Evolutionary conservation across 2,329 filamentous ascomycete genomes (phyloP), one percentile per base, ranked within the genome.

Genomic region (Fusarium sp.): DNA sequence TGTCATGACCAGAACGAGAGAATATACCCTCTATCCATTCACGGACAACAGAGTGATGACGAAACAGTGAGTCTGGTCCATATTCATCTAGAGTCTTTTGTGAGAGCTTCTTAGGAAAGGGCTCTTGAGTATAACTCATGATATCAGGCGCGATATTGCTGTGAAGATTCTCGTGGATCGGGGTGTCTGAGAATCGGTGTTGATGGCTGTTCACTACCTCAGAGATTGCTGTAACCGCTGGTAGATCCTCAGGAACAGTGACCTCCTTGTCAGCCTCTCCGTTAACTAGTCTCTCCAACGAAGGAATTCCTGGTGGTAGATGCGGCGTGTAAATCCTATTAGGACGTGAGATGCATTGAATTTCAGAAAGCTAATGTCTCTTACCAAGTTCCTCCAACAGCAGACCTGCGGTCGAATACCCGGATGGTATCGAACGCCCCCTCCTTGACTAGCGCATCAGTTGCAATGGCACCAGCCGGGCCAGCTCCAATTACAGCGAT

Each of bases 161-260:
- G 5, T 70, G 66, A 4, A 70, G 22, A 14, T 70, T 70, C 31
- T 66, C 59, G 24, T 66, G 60, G 12, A 66, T 54, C 3, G 67
- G 26, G 4, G 59, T 70, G 14, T 70, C 66, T 13, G 67, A 77
- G 49, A 77, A 77, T 22, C 73, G 60, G 7, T 72, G 15, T 36
- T 77, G 75, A 11, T 77, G 63, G 7, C 64, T 55, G 15, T 77
- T 77, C n/a, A 76, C 55, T 22, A 20, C 39, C 20, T 75, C 66
- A 1, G 69, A 66, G 17, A 77, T 20, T 24, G 71, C 48, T 2
- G 75, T 75, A 2, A 76, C 62, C 1, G 75, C 71, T 9, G 75
- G 75, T 10, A 69, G 33, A 6, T 63, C 59, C 22, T 61, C 54
- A 11, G 75, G 75, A 14, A 77, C 45, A 3, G 66, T n/a, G 1